phyloP scores from a whole-genome alignment of 2,329 filamentous ascomycete species.

The Fusarium xylarioides region DNA sequence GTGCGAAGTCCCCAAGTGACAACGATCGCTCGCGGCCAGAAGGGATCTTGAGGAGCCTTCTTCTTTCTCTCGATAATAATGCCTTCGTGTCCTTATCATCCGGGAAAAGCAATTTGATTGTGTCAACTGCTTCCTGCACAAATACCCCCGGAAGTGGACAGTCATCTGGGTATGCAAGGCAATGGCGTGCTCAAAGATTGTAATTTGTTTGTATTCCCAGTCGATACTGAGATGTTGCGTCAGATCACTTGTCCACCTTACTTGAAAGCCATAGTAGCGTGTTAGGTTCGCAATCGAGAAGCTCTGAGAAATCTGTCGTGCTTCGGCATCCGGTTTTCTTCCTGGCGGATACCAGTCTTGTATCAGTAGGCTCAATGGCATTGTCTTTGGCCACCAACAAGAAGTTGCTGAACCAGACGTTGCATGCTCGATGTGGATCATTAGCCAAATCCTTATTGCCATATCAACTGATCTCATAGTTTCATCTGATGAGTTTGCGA shows the following conservation, averaged over 20 bases:
- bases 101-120: not conserved
- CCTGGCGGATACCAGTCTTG: not conserved
- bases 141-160: not conserved
- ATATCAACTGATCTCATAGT: not conserved
- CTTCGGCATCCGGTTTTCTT: not conserved
- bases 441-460: not conserved
- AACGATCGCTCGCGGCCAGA: not conserved
- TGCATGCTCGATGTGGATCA: not conserved
- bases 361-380: not conserved
- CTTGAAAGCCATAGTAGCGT: not conserved
- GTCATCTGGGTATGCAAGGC: not conserved
- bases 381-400: not conserved
- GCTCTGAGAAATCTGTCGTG: not conserved
- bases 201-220: conserved; percentile 1
- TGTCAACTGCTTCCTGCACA: not conserved
- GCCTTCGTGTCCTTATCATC: not conserved
- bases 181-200: not conserved
- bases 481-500: not conserved
- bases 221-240: not conserved
- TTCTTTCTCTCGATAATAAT: not conserved
- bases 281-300: not conserved
- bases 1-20: not conserved
- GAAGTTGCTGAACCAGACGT: no score
- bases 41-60: not conserved
- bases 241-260: not conserved